phyloP scores from a whole-genome alignment of 225 moss, liverwort and hornwort genomes.

The Neckera pumila region DNA sequence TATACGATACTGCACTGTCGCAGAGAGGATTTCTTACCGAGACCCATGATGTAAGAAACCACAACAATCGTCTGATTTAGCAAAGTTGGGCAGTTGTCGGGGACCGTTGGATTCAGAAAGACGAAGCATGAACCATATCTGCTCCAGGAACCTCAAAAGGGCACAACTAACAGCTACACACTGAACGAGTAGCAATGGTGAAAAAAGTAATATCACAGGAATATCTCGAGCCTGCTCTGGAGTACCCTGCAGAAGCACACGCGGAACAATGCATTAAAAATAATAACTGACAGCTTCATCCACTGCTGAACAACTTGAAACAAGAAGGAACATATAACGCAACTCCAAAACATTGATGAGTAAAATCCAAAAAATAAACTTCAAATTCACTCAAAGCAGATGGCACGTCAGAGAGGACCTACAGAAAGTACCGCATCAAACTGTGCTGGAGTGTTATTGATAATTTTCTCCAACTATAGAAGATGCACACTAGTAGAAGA shows the following conservation, averaged over 20 bases:
- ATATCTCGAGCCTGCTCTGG: slow-evolving; percentile 73
- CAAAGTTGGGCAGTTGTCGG: slow-evolving; percentile 56
- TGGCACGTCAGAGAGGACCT: background rate
- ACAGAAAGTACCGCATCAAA: background rate
- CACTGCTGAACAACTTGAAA: background rate
- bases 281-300: background rate
- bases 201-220: slow-evolving; percentile 63
- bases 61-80: slow-evolving; percentile 84
- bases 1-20: background rate
- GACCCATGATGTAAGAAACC: slow-evolving; percentile 97
- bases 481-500: background rate
- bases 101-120: slow-evolving; percentile 58
- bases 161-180: slow-evolving; percentile 70
- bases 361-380: background rate
- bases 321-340: background rate
- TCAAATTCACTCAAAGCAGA: background rate
- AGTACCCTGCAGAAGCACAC: slow-evolving; percentile 58
- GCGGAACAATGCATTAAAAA: background rate
- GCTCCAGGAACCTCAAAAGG: slow-evolving; percentile 60
- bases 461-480: background rate
- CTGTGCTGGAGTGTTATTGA: background rate
- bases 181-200: slow-evolving; percentile 82
- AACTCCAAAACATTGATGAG: background rate
- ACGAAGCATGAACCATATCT: slow-evolving; percentile 69
- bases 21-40: slow-evolving; percentile 26